Conservation (phyloP, 1,284 basidiomycete genomes). For the Apiotrichum veenhuisii region DNA sequence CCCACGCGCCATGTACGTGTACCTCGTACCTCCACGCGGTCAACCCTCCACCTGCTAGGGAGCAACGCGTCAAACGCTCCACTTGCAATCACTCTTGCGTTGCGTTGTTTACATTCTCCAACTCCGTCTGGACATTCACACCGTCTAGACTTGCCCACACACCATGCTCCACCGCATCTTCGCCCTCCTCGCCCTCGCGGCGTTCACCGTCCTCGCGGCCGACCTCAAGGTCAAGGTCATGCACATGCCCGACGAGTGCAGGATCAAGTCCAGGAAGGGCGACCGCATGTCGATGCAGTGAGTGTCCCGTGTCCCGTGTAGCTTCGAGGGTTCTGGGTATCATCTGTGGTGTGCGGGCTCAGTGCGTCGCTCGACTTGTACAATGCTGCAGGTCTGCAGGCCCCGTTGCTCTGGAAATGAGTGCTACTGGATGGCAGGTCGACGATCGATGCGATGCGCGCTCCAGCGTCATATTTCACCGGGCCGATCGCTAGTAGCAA, state of each 20-base stretch:
- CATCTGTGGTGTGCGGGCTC: too few species aligned
- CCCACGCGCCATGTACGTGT: too few species aligned
- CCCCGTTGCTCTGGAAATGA: too few species aligned
- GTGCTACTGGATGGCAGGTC: too few species aligned
- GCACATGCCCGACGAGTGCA: conserved; percentile 51
- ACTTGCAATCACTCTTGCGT: background rate
- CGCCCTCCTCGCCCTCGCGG: conserved; percentile 14
- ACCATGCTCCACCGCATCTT: conserved; percentile 14
- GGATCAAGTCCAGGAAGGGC: conserved; percentile 52
- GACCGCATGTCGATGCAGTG: conserved; percentile 54
- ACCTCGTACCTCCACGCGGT: too few species aligned
- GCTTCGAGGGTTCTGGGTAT: background rate
- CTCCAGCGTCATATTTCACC: too few species aligned
- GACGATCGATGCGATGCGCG: too few species aligned
- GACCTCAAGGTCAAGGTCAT: conserved; percentile 47
- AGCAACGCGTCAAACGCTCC: too few species aligned
- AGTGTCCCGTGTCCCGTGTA: conserved; percentile 8
- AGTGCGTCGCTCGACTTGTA: too few species aligned
- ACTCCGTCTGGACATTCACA: background rate
- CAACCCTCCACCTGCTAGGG: too few species aligned
- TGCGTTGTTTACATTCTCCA: background rate
- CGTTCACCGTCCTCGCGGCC: conserved; percentile 5
- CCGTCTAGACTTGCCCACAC: background rate
- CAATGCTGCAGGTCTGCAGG: too few species aligned
- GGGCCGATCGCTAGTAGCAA: too few species aligned